Evolutionary conservation across 2,329 filamentous ascomycete species (phyloP).

Genomic region (Aphanocladium album): DNA sequence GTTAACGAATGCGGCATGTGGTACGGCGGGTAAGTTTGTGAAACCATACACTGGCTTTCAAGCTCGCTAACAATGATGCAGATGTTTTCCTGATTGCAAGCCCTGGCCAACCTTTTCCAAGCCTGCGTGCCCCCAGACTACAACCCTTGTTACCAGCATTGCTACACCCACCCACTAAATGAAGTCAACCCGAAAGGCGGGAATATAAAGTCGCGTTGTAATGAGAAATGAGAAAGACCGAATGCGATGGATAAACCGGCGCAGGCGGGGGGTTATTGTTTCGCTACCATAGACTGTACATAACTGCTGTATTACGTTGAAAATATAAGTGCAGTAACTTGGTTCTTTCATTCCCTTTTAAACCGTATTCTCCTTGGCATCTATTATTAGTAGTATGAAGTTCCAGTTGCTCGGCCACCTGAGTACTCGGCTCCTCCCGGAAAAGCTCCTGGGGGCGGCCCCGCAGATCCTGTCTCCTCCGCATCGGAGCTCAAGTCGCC

Average conservation of each 20-base stretch:
- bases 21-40: slow-evolving; percentile 19
- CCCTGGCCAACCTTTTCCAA: slow-evolving; percentile 15
- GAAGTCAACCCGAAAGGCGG: background rate
- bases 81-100: slow-evolving; percentile 12
- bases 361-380: background rate
- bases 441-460: slow-evolving; percentile 45
- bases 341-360: background rate
- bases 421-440: slow-evolving; percentile 42
- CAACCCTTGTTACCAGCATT: background rate
- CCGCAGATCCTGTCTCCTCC: slow-evolving; percentile 26
- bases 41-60: background rate
- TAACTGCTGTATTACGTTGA: background rate
- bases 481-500: slow-evolving; percentile 36
- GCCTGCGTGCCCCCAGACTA: slow-evolving; percentile 15
- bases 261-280: background rate
- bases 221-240: background rate
- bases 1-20: slow-evolving; percentile 6
- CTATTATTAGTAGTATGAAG: slow-evolving; percentile 31
- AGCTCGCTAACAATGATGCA: slow-evolving; percentile 5
- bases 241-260: background rate
- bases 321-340: background rate
- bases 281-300: background rate
- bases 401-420: slow-evolving; percentile 25
- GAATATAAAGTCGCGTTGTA: no score
- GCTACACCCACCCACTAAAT: background rate